These are phyloP conservation scores for Zostera marina DNA, from an alignment of 116 monocot species.

Conservation along the genomic window DNA sequence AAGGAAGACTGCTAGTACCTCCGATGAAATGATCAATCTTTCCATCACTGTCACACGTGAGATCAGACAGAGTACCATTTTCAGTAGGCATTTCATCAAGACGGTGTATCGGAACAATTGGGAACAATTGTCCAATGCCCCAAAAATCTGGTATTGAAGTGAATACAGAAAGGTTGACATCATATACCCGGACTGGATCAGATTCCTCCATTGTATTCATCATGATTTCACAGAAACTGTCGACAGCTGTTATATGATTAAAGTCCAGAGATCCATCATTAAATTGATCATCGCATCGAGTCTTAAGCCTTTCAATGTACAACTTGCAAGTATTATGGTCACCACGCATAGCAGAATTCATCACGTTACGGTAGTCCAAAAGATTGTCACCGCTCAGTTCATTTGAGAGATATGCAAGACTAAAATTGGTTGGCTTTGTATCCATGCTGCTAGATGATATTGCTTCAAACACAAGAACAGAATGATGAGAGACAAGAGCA, in stretches of 20 bases:
- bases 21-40: conserved; percentile 72
- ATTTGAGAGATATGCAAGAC: conserved; percentile 32
- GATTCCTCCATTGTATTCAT: conserved; percentile 15
- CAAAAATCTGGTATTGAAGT: conserved; percentile 83
- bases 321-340: conserved; percentile 38
- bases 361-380: conserved; percentile 46
- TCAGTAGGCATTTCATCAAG: conserved; percentile 44
- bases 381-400: conserved; percentile 45
- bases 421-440: conserved; percentile 5
- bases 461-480: conserved; percentile 79
- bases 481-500: conserved; percentile 87
- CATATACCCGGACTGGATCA: conserved; percentile 34
- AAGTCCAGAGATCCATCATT: conserved; percentile 62
- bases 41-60: conserved; percentile 90
- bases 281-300: conserved; percentile 50
- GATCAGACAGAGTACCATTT: conserved; percentile 53
- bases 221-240: conserved; percentile 59
- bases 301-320: conserved; percentile 64
- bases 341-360: conserved; percentile 35
- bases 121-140: conserved; percentile 89
- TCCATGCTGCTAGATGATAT: conserved; percentile 17
- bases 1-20: conserved; percentile 42
- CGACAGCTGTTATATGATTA: conserved; percentile 72
- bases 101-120: conserved; percentile 70
- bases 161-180: conserved; percentile 74